phyloP scores from a whole-genome alignment of 768 basidiomycete species.

The Kwoniella heveanensis region DNA sequence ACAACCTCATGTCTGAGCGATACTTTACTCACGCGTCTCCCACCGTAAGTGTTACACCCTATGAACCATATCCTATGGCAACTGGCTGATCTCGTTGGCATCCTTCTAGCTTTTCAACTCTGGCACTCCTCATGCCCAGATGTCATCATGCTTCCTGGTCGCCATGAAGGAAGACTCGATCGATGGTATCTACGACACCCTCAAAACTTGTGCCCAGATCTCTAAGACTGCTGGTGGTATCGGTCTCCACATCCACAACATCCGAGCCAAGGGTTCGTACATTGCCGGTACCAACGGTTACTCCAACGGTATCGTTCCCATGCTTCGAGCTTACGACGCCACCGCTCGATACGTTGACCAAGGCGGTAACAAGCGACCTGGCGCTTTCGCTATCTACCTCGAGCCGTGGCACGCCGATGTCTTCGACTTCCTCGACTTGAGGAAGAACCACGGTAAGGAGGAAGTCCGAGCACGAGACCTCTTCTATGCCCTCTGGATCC shows the following conservation, averaged over 20 bases:
- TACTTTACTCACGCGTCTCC: conserved; percentile 99
- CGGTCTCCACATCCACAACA: conserved; percentile 92
- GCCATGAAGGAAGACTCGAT: conserved; percentile 99
- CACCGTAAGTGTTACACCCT: conserved; percentile 55
- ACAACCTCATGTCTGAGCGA: conserved; percentile 92
- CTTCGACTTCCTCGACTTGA: conserved; percentile 94
- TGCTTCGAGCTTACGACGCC: conserved; percentile 96
- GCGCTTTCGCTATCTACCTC: conserved; percentile 94
- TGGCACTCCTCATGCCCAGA: conserved; percentile 91
- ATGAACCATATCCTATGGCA: background rate
- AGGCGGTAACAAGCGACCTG: conserved; percentile 98
- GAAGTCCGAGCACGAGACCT: conserved; percentile 93
- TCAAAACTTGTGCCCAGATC: conserved; percentile 98
- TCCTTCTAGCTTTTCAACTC: conserved; percentile 78
- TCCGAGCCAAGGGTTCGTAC: conserved; percentile 89
- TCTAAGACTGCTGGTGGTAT: conserved; percentile 99
- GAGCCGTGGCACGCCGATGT: conserved; percentile 99
- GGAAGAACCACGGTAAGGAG: conserved; percentile 99
- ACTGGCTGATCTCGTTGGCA: conserved; percentile 3
- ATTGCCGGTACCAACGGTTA: conserved; percentile 99
- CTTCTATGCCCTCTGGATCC: conserved; percentile 98
- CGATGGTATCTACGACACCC: conserved; percentile 97
- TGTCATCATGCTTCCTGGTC: conserved; percentile 93
- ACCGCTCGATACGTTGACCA: conserved; percentile 99
- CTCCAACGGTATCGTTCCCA: conserved; percentile 98